A percentile compares a stretch with the other conserved stretches of the same genome.
Evolutionary conservation across 2,329 filamentous ascomycete genomes (phyloP).

Genomic region (Xylariaceae sp.): DNA sequence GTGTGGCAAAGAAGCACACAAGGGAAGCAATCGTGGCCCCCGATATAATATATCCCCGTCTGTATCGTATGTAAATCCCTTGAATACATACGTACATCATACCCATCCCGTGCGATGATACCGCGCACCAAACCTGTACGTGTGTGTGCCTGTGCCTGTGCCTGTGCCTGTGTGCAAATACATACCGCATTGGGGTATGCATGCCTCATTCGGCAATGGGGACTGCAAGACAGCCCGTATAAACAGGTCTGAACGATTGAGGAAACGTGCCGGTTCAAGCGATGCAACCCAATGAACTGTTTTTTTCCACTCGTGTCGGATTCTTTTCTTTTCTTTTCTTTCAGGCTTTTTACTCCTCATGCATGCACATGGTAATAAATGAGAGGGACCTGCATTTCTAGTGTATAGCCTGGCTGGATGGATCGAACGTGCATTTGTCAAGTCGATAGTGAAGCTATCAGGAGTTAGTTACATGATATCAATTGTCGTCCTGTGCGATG

Average conservation of each 20-base stretch:
- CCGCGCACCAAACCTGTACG: too few relatives aligned
- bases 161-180: too few relatives aligned
- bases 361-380: conserved; percentile 4
- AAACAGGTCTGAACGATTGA: not conserved
- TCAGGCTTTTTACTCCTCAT: not conserved
- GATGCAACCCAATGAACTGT: not conserved
- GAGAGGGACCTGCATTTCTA: conserved; percentile 5
- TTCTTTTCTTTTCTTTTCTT: not conserved
- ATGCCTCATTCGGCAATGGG: not conserved
- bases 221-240: not conserved
- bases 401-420: not conserved
- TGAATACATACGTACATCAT: too few relatives aligned
- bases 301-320: not conserved
- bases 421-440: not conserved
- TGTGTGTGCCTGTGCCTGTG: too few relatives aligned
- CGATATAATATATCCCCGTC: too few relatives aligned
- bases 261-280: conserved; percentile 1
- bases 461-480: not conserved
- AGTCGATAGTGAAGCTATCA: not conserved
- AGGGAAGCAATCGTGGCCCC: too few relatives aligned
- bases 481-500: not conserved
- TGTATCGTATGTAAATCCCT: too few relatives aligned
- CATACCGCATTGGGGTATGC: not conserved
- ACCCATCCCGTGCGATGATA: too few relatives aligned
- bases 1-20: too few relatives aligned